phyloP scores from a whole-genome alignment of 805 yeast genomes.

The Yarrowia deformans region DNA sequence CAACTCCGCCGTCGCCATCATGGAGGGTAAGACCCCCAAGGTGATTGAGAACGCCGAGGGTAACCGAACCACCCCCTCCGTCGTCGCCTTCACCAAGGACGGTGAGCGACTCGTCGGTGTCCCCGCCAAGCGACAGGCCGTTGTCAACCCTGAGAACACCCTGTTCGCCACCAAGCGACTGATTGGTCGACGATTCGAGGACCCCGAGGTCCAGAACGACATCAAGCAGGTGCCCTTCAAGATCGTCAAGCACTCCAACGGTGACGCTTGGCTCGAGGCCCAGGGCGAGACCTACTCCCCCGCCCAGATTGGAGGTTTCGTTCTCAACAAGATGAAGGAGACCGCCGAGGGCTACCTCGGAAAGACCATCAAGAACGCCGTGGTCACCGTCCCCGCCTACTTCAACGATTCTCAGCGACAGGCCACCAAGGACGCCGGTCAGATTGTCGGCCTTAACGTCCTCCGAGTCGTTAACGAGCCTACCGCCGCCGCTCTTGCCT shows the following conservation, averaged over 20 bases:
- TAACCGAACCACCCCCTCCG: slow-evolving; percentile 86
- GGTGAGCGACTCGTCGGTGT: slow-evolving; percentile 93
- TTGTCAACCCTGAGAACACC: slow-evolving; percentile 92
- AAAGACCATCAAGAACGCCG: slow-evolving; percentile 86
- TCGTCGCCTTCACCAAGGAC: slow-evolving; percentile 91
- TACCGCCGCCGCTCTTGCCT: slow-evolving; percentile 93
- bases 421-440: slow-evolving; percentile 97
- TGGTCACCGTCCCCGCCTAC: slow-evolving; percentile 89
- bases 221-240: slow-evolving; percentile 86
- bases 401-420: slow-evolving; percentile 92
- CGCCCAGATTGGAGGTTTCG: slow-evolving; percentile 93
- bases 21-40: slow-evolving; percentile 79
- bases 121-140: slow-evolving; percentile 96
- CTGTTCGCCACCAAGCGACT: slow-evolving; percentile 93
- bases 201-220: slow-evolving; percentile 89
- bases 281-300: slow-evolving; percentile 90
- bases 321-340: slow-evolving; percentile 96
- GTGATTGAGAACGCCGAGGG: slow-evolving; percentile 83
- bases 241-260: slow-evolving; percentile 87
- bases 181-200: slow-evolving; percentile 92
- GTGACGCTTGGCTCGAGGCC: slow-evolving; percentile 96
- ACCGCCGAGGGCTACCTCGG: slow-evolving; percentile 93
- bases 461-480: slow-evolving; percentile 91
- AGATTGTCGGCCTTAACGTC: slow-evolving; percentile 91
- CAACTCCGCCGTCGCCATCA: slow-evolving; percentile 85